These are phyloP conservation scores for Cronartium ribicola DNA, from an alignment of 1,284 basidiomycete species.

Conservation along the genomic window DNA sequence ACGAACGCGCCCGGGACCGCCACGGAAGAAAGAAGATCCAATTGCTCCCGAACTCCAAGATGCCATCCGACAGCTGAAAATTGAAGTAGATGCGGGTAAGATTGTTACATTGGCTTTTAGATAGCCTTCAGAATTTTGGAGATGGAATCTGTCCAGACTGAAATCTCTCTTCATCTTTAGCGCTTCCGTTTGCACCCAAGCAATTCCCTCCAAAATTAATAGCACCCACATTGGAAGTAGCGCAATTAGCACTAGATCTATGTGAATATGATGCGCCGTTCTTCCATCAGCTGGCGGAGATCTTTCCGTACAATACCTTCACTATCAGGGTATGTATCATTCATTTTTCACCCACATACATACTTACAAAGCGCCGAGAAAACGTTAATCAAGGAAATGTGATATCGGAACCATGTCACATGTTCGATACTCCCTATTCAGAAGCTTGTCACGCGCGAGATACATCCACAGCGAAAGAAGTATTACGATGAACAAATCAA, in stretches of 20 bases:
- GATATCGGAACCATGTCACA: neutral
- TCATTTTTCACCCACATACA: conserved; percentile 28
- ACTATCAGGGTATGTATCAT: conserved; percentile 49
- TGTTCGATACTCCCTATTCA: conserved; percentile 47
- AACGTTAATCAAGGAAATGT: conserved; percentile 11
- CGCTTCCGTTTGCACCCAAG: conserved; percentile 42
- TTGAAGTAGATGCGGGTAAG: conserved; percentile 37
- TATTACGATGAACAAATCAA: conserved; percentile 64
- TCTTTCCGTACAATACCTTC: conserved; percentile 90
- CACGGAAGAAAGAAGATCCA: conserved; percentile 16
- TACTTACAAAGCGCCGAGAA: conserved; percentile 2
- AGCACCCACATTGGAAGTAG: conserved; percentile 65
- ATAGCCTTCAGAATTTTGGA: neutral
- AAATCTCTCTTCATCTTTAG: conserved; percentile 1
- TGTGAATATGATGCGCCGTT: conserved; percentile 88
- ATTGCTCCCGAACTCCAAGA: conserved; percentile 7
- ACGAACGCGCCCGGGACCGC: conserved; percentile 16
- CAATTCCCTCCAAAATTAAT: conserved; percentile 83
- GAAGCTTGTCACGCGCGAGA: conserved; percentile 76
- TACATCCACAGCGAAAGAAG: conserved; percentile 65
- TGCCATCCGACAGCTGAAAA: conserved; percentile 26
- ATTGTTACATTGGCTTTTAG: neutral
- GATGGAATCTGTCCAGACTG: too few relatives aligned
- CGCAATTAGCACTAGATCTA: conserved; percentile 71
- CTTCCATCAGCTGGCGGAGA: conserved; percentile 75